Evolutionary conservation across 2,329 filamentous ascomycete species (phyloP).

Genomic region (Exutisphaerella laricina): DNA sequence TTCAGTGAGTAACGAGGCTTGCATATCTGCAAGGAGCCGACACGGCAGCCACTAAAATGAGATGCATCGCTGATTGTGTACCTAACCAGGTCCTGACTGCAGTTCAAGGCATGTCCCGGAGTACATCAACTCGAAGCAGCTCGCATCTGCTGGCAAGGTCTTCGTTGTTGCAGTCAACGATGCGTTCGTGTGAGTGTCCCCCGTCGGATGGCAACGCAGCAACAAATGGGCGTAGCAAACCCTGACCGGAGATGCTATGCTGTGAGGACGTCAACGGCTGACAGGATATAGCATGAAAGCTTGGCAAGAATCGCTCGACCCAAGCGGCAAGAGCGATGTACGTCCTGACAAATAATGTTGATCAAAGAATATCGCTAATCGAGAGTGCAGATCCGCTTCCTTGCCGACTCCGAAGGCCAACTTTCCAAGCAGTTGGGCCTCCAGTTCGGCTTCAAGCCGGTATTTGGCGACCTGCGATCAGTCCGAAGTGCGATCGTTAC

Average conservation of each 20-base stretch:
- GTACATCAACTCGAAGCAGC: slow-evolving; percentile 72
- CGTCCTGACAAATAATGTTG: no score
- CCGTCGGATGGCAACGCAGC: no score
- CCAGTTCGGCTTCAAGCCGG: slow-evolving; percentile 67
- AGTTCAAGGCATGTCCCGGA: slow-evolving; percentile 72
- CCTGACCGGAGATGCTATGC: slow-evolving; percentile 27
- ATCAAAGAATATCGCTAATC: no score
- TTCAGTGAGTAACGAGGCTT: slow-evolving; percentile 36
- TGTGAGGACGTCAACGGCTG: slow-evolving; percentile 1
- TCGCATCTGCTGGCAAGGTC: slow-evolving; percentile 74
- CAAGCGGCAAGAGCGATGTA: slow-evolving; percentile 68
- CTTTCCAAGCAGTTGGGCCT: slow-evolving; percentile 83
- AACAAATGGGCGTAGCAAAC: no score
- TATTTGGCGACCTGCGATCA: slow-evolving; percentile 77
- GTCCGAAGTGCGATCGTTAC: slow-evolving; percentile 84
- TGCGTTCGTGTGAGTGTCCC: slow-evolving; percentile 91
- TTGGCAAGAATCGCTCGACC: slow-evolving; percentile 74
- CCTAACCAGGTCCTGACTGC: slow-evolving; percentile 50
- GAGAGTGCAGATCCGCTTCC: slow-evolving; percentile 79
- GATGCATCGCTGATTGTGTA: slow-evolving; percentile 1
- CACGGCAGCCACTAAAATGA: slow-evolving; percentile 5
- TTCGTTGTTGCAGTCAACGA: slow-evolving; percentile 94
- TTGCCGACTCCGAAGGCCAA: slow-evolving; percentile 70
- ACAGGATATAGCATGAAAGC: slow-evolving; percentile 61
- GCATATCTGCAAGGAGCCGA: not conserved